Percentiles rank a stretch among this genome's conserved stretches.
Evolutionary conservation across 2,329 filamentous ascomycete genomes (phyloP).

Genomic region (Cryoendolithus antarcticus): DNA sequence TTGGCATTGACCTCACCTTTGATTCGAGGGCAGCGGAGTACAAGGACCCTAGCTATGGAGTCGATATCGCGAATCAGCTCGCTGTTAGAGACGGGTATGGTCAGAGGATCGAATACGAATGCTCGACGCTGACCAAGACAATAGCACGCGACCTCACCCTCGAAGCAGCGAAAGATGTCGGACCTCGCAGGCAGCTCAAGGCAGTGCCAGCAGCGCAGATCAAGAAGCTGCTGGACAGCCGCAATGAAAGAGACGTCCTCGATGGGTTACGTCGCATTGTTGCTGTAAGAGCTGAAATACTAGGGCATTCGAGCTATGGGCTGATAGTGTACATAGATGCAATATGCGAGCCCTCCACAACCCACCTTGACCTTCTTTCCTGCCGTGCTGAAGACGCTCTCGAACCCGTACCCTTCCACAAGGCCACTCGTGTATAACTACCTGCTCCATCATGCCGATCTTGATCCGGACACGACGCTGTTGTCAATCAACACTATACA

Average conservation of each 20-base stretch:
- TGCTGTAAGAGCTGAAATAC: slow-evolving; percentile 45
- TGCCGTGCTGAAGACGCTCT: slow-evolving; percentile 95
- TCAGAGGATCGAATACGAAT: slow-evolving; percentile 43
- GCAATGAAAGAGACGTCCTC: slow-evolving; percentile 82
- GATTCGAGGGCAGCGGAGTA: background rate
- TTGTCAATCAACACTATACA: slow-evolving; percentile 98
- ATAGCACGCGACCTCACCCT: slow-evolving; percentile 91
- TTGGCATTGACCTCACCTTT: background rate
- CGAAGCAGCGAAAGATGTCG: slow-evolving; percentile 85
- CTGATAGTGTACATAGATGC: slow-evolving; percentile 52
- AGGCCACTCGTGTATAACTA: slow-evolving; percentile 99
- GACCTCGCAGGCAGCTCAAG: slow-evolving; percentile 46
- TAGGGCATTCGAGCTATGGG: background rate
- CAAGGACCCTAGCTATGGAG: slow-evolving; percentile 53
- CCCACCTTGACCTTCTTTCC: slow-evolving; percentile 89
- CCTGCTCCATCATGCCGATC: slow-evolving; percentile 88
- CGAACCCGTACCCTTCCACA: slow-evolving; percentile 84
- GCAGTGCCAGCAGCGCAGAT: slow-evolving; percentile 70
- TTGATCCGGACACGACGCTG: slow-evolving; percentile 87
- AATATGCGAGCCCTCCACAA: slow-evolving; percentile 81
- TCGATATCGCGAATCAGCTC: slow-evolving; percentile 88
- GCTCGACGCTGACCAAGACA: slow-evolving; percentile 74
- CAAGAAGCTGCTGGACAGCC: slow-evolving; percentile 87
- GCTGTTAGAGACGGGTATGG: slow-evolving; percentile 82
- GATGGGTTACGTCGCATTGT: slow-evolving; percentile 84